Base-by-base conservation (phyloP, 305 asterid genomes). In the Fraxinus platypoda region DNA sequence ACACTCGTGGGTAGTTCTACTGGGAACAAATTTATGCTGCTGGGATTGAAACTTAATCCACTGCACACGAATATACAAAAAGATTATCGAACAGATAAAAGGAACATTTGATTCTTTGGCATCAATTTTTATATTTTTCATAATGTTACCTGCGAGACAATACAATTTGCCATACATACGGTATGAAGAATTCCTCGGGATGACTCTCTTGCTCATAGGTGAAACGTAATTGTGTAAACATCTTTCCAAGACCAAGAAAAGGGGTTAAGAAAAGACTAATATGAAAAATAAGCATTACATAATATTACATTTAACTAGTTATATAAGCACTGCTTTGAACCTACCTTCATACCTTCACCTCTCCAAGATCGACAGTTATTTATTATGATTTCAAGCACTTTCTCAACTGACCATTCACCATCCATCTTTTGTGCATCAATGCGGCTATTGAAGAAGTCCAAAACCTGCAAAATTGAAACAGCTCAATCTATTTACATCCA, bases 271-370 rank as follows among this genome's bases (percentile, higher is more conserved):
- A 73, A 66, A 49, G 46, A 54, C 8, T 3, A 23, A 11, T 2
- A 62, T 5, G 75, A 12, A 77, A 82, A 80, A 4, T 73, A 73
- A 12, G 68, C 23, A 41, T 37, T n/a, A 35, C 5, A 33, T 64
- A 28, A 37, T 28, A 28, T 77, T 25, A 37, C 21, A 84, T 7
- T 59, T 28, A 70, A 68, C 28, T n/a, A 81, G 62, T 54, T 77
- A 52, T 33, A 34, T 35, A 41, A 35, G 85, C 73, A 75, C 78
- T 52, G 78, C 76, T 62, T 77, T 85, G 23, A 80, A 94, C 98
- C 97, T 96, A 94, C 98, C 97, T 96, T 92, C 93, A 96, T 90
- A 87, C 99, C 98, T 85, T 94, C 99, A 76, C 98, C 99, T 87
- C 98, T 92, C 99, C 99, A 96, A 78, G 94, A 92, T 84, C 97